Base-by-base conservation (phyloP, 139 green algal genomes). In the Volvox reticuliferus region DNA sequence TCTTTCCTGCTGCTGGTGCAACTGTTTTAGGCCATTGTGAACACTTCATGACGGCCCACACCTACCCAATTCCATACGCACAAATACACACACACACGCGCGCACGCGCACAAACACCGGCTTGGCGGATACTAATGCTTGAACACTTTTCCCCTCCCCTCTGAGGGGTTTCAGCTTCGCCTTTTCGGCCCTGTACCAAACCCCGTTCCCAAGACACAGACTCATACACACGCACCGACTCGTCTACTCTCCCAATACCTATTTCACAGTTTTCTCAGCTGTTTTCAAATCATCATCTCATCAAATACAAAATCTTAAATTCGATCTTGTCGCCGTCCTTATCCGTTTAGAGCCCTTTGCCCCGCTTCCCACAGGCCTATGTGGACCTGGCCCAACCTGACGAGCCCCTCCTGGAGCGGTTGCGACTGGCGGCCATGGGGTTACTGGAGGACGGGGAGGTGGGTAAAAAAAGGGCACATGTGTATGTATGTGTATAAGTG, bases 371-470 rank as follows among this genome's bases (percentile, higher is more conserved):
- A 12, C 86, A 90, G 73, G 73, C 86, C 30, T 90, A 89, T 71
- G 85, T 89, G 28, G 9, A 5, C 6, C 36, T 61, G 17, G 37
- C 18, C 2, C 28, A 61, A 19, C 69, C 68, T 16, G 17, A 24
- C 0, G 69, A 36, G 55, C 2, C 20, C 75, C 75, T 50, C 73
- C 33, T 78, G 86, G 73, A 78, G 73, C 86, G 30, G 55, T 33
- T 84, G 30, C 30, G 86, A 33, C 75, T 67, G 55, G 75, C 86
- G 35, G 85, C 69, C 28, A 73, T 89, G 85, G 85, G 6, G 37
- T 67, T 89, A 44, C 37, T 89, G 68, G 85, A 89, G 85, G 85
- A 89, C 44, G 69, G 69, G 1, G 85, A 89, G 85, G 85, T 89
- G 69, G 78, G 78, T 26, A 24, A 0, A 24, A 55, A 16, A 22